These are phyloP conservation scores for Arachnomyces sp. DNA, from an alignment of 2,329 filamentous ascomycete species.

Conservation along the genomic window DNA sequence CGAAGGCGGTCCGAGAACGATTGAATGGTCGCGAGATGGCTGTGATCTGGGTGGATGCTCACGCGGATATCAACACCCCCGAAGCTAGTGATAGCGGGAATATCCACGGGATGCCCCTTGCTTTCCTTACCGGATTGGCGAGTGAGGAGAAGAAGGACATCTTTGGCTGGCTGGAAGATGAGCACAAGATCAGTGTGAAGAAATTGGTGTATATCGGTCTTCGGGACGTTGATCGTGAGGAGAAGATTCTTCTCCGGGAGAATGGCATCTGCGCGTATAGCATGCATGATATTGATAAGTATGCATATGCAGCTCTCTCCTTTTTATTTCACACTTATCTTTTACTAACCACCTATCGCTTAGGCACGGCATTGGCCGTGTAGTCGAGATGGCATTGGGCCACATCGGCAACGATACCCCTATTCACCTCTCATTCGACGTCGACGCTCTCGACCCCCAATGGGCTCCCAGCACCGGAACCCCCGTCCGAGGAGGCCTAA, in stretches of 20 bases:
- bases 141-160: conserved; percentile 66
- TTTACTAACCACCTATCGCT: neutral
- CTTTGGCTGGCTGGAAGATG: conserved; percentile 79
- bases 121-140: conserved; percentile 81
- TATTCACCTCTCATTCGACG: conserved; percentile 94
- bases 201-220: conserved; percentile 97
- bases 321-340: neutral
- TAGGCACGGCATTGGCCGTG: conserved; percentile 84
- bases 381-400: conserved; percentile 96
- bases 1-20: conserved; percentile 77
- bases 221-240: conserved; percentile 82
- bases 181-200: conserved; percentile 53
- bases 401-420: conserved; percentile 92
- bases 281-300: conserved; percentile 97
- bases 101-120: conserved; percentile 95
- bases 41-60: conserved; percentile 97
- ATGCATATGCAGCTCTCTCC: conserved; percentile 28
- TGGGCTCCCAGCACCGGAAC: conserved; percentile 96
- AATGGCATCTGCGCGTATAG: conserved; percentile 91
- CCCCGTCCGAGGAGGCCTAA: conserved; percentile 85
- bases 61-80: conserved; percentile 95
- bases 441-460: conserved; percentile 91
- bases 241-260: conserved; percentile 86
- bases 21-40: conserved; percentile 70
- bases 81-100: conserved; percentile 86